Conservation (phyloP, 1,284 basidiomycete genomes). For the Ceratobasidium sp. region DNA sequence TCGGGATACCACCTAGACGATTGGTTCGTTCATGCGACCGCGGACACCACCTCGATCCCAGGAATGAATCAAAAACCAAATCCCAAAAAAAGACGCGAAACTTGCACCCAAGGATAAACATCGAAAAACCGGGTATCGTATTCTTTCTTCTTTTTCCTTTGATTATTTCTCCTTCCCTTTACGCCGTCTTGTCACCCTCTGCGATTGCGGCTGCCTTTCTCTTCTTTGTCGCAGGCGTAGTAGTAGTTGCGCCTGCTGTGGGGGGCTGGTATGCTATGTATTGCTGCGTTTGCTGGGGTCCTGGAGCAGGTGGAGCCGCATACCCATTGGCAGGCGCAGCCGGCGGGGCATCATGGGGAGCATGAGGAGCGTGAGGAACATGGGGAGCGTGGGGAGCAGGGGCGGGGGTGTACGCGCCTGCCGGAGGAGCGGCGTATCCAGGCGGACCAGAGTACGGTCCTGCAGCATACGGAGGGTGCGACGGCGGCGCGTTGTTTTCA, state of each 20-base stretch:
- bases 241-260: background rate
- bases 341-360: background rate
- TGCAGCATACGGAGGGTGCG: background rate
- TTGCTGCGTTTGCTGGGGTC: constrained; percentile 7
- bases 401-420: constrained; percentile 13
- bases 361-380: no score
- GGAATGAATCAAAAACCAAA: background rate
- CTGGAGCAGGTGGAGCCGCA: background rate
- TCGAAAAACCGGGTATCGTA: background rate
- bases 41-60: background rate
- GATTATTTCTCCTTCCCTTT: background rate
- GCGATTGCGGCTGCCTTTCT: constrained; percentile 8
- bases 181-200: constrained; percentile 16
- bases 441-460: background rate
- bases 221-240: constrained; percentile 8
- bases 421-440: constrained; percentile 8
- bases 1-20: background rate
- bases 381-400: background rate
- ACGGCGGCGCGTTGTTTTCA: no score
- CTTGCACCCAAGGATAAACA: background rate
- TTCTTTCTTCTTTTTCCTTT: background rate
- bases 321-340: constrained; percentile 23
- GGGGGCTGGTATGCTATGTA: constrained; percentile 28
- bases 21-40: constrained; percentile 5
- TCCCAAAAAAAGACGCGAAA: background rate